Base-by-base conservation (phyloP, 768 basidiomycete genomes). In the Hysterangium stoloniferum region DNA sequence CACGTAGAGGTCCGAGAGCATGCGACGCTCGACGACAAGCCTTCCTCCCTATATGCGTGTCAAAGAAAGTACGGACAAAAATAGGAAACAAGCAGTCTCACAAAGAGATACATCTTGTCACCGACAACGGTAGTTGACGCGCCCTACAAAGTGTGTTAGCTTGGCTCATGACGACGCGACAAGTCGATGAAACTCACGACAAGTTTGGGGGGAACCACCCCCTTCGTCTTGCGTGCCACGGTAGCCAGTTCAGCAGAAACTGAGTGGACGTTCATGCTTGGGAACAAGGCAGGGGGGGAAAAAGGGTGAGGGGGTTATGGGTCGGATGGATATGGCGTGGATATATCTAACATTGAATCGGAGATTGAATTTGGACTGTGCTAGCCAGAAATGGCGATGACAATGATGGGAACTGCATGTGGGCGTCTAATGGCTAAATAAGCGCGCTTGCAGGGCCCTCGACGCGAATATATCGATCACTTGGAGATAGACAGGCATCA, bases 51-150 rank as follows among this genome's bases (percentile, higher is more conserved):
- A 50, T 17, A 29, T 31, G 17, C 34, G 53, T 0, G n/a, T 29
- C 53, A 15, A 52, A n/a, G n/a, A n/a, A n/a, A n/a, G n/a, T 15
- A 19, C 29, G 38, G 24, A 42, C 40, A 29, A 15, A 6, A 31
- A 2, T 9, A 0, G 5, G 25, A 32, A 28, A 1, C 25, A 32
- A 24, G 17, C 4, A 17, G 20, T 68, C 83, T 69, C 62, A 90
- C 88, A 62, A 94, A 95, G 29, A 96, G 78, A 63, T 87, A 95
- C 77, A 93, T 79, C 66, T 85, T 85, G 38, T 84, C 84, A 42
- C 86, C 87, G 29, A 92, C 77, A 53, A 92, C 84, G 34, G 91
- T 93, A n/a, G 88, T 88, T 6, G 88, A 90, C 20, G 92, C 86
- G 48, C 92, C 92, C 86, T 89, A 55, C 35, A 42, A 31, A 47